Evolutionary conservation across 2,329 filamentous ascomycete genomes (phyloP).

Genomic region (Alternaria sp.): DNA sequence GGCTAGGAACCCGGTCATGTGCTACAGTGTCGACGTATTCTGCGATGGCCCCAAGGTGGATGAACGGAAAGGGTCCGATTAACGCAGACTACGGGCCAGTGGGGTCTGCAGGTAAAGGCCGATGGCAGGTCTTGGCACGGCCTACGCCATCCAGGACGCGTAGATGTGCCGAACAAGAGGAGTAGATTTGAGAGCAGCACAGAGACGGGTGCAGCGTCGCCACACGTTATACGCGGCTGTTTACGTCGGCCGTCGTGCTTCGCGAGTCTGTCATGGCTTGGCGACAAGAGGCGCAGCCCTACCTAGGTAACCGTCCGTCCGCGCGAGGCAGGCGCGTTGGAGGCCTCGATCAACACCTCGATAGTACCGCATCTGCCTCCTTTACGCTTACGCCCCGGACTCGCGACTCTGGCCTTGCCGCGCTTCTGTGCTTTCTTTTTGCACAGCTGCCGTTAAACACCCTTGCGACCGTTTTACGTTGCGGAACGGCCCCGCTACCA

Average conservation of each 20-base stretch:
- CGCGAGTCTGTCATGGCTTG: slow-evolving; percentile 20
- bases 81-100: slow-evolving; percentile 1
- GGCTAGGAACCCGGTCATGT: neutral
- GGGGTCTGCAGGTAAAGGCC: neutral
- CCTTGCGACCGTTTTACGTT: neutral
- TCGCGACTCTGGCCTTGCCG: neutral
- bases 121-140: slow-evolving; percentile 2
- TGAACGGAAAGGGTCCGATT: slow-evolving; percentile 1
- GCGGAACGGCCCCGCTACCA: slow-evolving; percentile 1
- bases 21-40: neutral
- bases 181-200: neutral
- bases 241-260: slow-evolving; percentile 24
- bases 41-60: neutral
- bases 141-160: slow-evolving; percentile 7
- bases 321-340: slow-evolving; percentile 3
- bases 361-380: neutral
- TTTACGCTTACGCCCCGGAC: neutral
- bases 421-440: neutral
- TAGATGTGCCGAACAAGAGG: neutral
- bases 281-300: slow-evolving; percentile 28
- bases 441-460: neutral
- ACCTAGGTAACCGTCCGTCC: slow-evolving; percentile 5
- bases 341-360: slow-evolving; percentile 4
- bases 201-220: neutral
- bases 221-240: slow-evolving; percentile 29